Evolutionary conservation across 192 early-diverging fungal species (phyloP).

Genomic region (Borealophlyctis nickersoniae): DNA sequence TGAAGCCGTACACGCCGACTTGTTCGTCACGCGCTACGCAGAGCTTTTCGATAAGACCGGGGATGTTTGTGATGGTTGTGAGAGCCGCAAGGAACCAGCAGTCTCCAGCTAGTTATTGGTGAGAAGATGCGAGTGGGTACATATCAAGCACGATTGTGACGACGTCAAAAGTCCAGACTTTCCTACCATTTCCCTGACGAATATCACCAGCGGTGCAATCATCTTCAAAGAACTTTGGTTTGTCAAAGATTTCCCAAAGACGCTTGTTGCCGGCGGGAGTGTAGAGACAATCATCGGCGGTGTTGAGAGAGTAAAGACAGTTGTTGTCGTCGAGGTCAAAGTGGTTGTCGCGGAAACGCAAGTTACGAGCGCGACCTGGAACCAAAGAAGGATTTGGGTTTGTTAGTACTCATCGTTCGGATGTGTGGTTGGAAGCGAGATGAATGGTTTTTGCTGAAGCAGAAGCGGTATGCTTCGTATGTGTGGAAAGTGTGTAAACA

Average conservation of each 20-base stretch:
- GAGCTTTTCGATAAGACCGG: constrained; percentile 39
- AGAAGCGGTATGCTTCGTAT: too few relatives aligned
- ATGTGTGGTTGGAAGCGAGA: too few relatives aligned
- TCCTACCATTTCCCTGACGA: constrained; percentile 25
- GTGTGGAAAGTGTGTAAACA: too few relatives aligned
- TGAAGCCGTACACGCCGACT: constrained; percentile 56
- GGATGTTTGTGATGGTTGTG: constrained; percentile 40
- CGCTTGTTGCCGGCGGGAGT: constrained; percentile 17
- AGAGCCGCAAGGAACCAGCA: constrained; percentile 53
- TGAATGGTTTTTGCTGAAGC: too few relatives aligned
- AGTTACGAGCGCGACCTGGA: constrained; percentile 19
- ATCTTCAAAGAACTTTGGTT: constrained; percentile 51
- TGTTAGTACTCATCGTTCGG: too few relatives aligned
- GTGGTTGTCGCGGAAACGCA: constrained; percentile 23
- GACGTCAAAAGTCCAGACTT: constrained; percentile 36
- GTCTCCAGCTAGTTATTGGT: constrained; percentile 26
- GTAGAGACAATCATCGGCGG: neutral
- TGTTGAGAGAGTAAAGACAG: constrained; percentile 9
- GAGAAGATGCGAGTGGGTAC: neutral
- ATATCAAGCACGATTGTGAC: neutral
- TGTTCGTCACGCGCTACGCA: constrained; percentile 54
- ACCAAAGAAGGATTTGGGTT: too few relatives aligned
- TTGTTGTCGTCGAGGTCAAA: constrained; percentile 24
- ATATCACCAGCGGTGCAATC: constrained; percentile 26
- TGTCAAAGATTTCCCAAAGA: constrained; percentile 43